phyloP scores from a whole-genome alignment of 371 early-diverging fungal genomes.

The Capillidium heterosporum region DNA sequence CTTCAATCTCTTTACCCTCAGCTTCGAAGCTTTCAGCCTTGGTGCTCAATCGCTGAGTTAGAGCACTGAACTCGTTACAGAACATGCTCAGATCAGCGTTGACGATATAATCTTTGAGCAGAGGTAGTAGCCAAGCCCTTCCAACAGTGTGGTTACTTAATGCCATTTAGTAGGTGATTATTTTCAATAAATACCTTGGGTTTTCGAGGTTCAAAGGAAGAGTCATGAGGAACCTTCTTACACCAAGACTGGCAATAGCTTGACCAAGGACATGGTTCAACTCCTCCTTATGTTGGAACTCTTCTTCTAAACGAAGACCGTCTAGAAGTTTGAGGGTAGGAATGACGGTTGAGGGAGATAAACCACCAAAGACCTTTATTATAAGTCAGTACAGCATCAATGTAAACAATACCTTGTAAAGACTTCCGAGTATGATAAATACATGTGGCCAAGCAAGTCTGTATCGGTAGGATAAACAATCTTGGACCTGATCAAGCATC shows the following conservation, averaged over 20 bases:
- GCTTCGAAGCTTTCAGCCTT: constrained; percentile 37
- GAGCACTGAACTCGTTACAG: constrained; percentile 40
- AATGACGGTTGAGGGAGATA: constrained; percentile 41
- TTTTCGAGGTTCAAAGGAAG: constrained; percentile 78
- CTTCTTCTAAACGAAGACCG: constrained; percentile 59
- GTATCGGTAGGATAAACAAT: constrained; percentile 52
- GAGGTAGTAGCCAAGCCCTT: constrained; percentile 66
- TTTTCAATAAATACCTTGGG: constrained; percentile 9
- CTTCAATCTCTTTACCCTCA: constrained; percentile 49
- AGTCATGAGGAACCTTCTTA: constrained; percentile 49
- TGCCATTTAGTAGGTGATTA: background rate
- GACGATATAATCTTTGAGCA: constrained; percentile 52
- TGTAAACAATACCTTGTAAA: constrained; percentile 25
- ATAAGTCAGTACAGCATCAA: background rate
- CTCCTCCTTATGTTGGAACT: constrained; percentile 67
- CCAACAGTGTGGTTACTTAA: constrained; percentile 24
- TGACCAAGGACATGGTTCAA: constrained; percentile 63
- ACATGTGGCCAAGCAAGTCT: constrained; percentile 68
- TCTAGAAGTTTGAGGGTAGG: constrained; percentile 42
- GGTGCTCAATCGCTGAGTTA: constrained; percentile 53
- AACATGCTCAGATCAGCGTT: constrained; percentile 69
- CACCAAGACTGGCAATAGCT: constrained; percentile 64
- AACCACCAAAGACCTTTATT: constrained; percentile 29
- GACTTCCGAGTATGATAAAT: constrained; percentile 47
- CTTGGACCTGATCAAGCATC: constrained; percentile 29